Base-by-base conservation (phyloP, 164 flowering plant genomes). In the Umbilicus rupestris region DNA sequence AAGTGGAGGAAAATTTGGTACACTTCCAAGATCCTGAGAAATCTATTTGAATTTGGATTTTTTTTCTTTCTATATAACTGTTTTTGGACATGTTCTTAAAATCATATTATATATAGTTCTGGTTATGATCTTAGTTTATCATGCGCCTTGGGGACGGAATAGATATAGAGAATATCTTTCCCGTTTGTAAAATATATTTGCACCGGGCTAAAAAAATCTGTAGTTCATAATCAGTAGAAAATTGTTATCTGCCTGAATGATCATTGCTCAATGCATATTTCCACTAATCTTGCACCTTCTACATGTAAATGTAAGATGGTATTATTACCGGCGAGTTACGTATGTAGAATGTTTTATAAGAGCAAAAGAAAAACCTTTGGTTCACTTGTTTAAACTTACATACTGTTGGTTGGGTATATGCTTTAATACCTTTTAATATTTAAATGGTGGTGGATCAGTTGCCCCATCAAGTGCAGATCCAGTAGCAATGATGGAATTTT, bases 401-500 rank as follows among this genome's bases (percentile, higher is more conserved):
- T n/a, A 7, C 11, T 14, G 0, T 7, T 11, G 9, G 12, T 7
- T 20, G 55, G 31, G 28, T 24, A 52, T 50, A 4, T 50, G 31
- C 59, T 24, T 24, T 26, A 7, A 52, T 26, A 3, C 31, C 12
- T 6, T 28, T 20, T 24, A 3, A 52, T 52, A 2, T 26, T 52
- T 12, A 10, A 9, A 35, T 69, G 57, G 24, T 85, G 88, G 82
- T 72, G 88, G 79, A 73, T 71, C 82, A 20, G 72, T 66, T 78
- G 81, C 76, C 3, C 78, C 85, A 57, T 9, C 80, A 22, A 73
- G 77, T 69, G 66, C 87, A 57, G 98, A 93, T 79, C 87, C 98
- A 44, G 70, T 93, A 41, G 94, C 98, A 20, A 90, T 90, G 97
- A 93, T 93, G 98, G 98, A 93, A 70, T 90, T 76, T 71, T 93